Evolutionary conservation across 805 yeast genomes (phyloP), one percentile per base, ranked within the genome.

Genomic region (Candida rishiriensis): DNA sequence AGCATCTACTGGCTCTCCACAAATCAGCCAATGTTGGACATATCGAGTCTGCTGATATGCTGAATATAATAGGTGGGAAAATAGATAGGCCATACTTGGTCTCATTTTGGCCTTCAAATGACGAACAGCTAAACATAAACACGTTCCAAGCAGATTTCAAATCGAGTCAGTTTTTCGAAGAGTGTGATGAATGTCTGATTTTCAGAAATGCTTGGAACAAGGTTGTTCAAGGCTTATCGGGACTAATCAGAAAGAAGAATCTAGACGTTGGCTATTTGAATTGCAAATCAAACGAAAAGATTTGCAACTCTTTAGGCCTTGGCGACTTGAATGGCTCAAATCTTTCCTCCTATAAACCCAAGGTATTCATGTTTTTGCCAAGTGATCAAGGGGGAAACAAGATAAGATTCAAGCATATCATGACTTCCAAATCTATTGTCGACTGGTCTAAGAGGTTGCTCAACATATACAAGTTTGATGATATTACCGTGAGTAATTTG

Each of bases 51-150:
- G 70, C 68, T 41, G 67, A 71, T 12, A 56, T 83, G 53, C 45
- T 79, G 37, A 61, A 69, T 12, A 52, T 81, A 5, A 64, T 83
- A 10, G 75, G 75, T 0, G 87, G 88, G 1, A 68, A 73, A 14
- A 57, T 57, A 7, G 57, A 63, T 1, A 63, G 65, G 26, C 86
- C 91, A 2, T 62, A 69, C 42, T 64, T 85, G 49, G 70, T 85
- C 3, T 73, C 85, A 13, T 80, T 85, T 47, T 84, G 85, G 78
- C 89, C 90, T 2, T 63, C 80, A 3, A 61, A 71, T 5, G 69
- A 71, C 38, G 60, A 73, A 28, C 66, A 75, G 43, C 62, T 70
- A 54, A 57, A 61, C 41, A 48, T 43, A 16, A 50, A 57, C 3
- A 65, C 62, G 34, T 61, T 71, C 30, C 65, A 66, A 41, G 54